A percentile compares a stretch with the other conserved stretches of the same genome.
Evolutionary conservation across 129 eudicot genomes (phyloP).

Genomic region (Lactuca sativa): DNA sequence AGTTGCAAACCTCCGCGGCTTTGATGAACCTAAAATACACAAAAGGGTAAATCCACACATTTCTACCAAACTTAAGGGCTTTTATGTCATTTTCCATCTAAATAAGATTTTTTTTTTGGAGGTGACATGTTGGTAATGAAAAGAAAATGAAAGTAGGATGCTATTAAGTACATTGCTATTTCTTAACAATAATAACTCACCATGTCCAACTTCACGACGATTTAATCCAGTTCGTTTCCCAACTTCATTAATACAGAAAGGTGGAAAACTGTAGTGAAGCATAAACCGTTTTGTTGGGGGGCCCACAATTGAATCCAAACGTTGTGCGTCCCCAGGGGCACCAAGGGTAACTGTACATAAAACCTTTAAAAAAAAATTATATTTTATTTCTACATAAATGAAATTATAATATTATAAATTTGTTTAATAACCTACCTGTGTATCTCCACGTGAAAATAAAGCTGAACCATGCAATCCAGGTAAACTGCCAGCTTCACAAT

Average conservation of each 20-base stretch:
- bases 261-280: constrained; percentile 98
- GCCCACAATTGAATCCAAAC: constrained; percentile 79
- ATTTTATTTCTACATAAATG: background rate
- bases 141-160: too few species aligned
- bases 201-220: constrained; percentile 98
- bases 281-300: constrained; percentile 86
- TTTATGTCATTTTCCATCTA: too few species aligned
- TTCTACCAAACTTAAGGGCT: too few species aligned
- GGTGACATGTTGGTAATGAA: too few species aligned
- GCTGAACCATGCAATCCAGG: constrained; percentile 91
- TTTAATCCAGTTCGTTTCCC: constrained; percentile 82
- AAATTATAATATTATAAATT: background rate
- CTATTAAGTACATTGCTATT: too few species aligned
- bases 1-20: too few species aligned
- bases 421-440: constrained; percentile 50
- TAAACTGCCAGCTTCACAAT: constrained; percentile 86
- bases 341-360: constrained; percentile 94
- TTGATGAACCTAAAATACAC: too few species aligned
- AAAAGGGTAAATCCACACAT: too few species aligned
- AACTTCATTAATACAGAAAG: constrained; percentile 93
- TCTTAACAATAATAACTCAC: constrained; percentile 34
- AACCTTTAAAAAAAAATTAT: constrained; percentile 41
- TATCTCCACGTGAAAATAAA: constrained; percentile 87
- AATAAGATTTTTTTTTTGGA: too few species aligned
- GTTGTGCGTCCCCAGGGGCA: constrained; percentile 94